Evolutionary conservation across 2,329 filamentous ascomycete genomes (phyloP), one percentile per base, ranked within the genome.

Genomic region (Trichocomaceae sp.): DNA sequence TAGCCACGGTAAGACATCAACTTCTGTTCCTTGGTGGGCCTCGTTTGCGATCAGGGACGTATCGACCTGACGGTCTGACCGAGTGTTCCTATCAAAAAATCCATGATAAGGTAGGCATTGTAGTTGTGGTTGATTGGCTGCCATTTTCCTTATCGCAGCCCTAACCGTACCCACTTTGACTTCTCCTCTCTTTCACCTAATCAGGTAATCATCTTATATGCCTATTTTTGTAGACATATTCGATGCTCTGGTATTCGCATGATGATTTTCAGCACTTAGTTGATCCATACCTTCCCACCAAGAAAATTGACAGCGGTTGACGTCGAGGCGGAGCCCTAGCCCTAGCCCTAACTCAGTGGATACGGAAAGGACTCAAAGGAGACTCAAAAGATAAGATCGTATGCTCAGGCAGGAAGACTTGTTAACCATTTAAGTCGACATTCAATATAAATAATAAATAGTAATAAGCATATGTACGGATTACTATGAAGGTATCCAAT

Each of bases 111-210:
- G 35, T 2, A 39, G 9, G 35, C 19, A 39, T 3, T 4, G 35
- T 17, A 17, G 13, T 39, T 17, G 35, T 17, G n/a, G 15, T 17
- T 39, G 35, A 51, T 29, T 51, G 39, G 49, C 49, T 31, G 49
- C 39, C 20, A 23, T n/a, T 3, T 31, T 51, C 23, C 49, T 51
- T 51, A 51, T 51, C 49, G 39, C 39, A 45, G 23, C 48, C 22
- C n/a, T 44, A 35, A 42, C 48, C 19, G 23, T 10, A 13, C 10
- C 35, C n/a, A 17, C 35, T 8, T 8, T 39, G 35, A 12, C n/a
- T 39, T 39, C 35, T 39, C 35, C 35, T 39, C 35, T 6, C 35
- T 5, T 39, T 39, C 35, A 39, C 35, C 35, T 39, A 39, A 39
- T 39, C 35, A n/a, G 35, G 35, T 17, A 39, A 17, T 39, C 9